Evolutionary conservation across 1,139 yeast genomes (phyloP).

Genomic region (Arxiozyma heterogenica): DNA sequence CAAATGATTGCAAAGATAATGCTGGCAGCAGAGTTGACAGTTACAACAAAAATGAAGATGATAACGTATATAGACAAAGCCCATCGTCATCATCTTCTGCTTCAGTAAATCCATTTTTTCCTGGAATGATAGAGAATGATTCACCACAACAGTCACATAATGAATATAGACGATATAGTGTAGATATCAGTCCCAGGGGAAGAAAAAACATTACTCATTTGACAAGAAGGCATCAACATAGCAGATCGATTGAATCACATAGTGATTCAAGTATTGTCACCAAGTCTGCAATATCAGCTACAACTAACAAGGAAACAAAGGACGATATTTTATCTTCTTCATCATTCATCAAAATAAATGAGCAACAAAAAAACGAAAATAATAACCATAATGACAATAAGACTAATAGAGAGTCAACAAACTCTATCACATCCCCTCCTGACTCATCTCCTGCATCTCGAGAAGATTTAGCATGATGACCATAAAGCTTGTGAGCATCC

Average conservation of each 20-base stretch:
- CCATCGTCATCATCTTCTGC: constrained; percentile 1
- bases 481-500: neutral
- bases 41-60: neutral
- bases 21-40: neutral
- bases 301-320: neutral
- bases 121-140: neutral
- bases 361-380: neutral
- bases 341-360: no score
- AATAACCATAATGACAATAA: neutral
- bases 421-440: neutral
- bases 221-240: neutral
- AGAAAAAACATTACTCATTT: neutral
- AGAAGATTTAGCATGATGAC: neutral
- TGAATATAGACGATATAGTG: constrained; percentile 6
- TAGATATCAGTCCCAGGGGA: constrained; percentile 1
- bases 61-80: neutral
- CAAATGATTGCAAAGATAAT: neutral
- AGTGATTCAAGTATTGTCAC: neutral
- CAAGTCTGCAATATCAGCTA: neutral
- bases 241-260: neutral
- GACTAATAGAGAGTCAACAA: neutral
- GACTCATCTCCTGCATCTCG: neutral
- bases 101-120: constrained; percentile 1
- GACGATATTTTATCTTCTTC: neutral
- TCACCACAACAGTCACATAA: neutral